Evolutionary conservation across 2,329 filamentous ascomycete genomes (phyloP).

Genomic region (Penicillium sp.): DNA sequence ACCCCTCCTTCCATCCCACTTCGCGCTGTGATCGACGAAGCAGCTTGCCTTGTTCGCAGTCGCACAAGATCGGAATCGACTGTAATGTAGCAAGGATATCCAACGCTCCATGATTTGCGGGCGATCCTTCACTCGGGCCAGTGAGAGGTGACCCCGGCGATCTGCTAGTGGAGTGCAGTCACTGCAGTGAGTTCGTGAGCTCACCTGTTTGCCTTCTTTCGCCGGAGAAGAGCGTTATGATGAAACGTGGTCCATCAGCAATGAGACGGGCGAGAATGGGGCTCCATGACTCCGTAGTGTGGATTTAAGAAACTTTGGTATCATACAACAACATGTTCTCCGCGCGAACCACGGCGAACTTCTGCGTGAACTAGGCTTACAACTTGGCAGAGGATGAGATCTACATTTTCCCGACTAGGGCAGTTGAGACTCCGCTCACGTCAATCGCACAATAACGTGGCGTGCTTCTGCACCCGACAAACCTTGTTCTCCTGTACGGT

Average conservation of each 20-base stretch:
- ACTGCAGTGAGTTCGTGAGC: not conserved
- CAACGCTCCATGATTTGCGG: not conserved
- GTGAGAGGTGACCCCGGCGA: not conserved
- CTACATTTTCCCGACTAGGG: not conserved
- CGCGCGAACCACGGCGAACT: not conserved
- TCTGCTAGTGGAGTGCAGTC: not conserved
- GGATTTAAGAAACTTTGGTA: not conserved
- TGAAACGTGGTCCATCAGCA: not conserved
- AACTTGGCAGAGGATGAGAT: not conserved
- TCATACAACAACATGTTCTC: not conserved
- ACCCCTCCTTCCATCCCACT: not conserved
- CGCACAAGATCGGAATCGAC: not conserved
- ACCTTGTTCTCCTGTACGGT: not conserved
- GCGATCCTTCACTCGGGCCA: not conserved
- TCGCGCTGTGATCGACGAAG: not conserved
- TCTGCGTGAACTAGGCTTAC: not conserved
- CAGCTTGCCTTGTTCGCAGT: not conserved
- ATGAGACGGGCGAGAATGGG: not conserved
- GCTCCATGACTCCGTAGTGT: not conserved
- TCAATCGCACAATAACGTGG: slow-evolving; percentile 2
- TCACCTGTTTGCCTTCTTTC: not conserved
- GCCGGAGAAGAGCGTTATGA: not conserved
- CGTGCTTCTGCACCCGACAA: slow-evolving; percentile 2
- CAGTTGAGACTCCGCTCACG: not conserved
- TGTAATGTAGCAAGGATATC: not conserved